phyloP scores from a whole-genome alignment of 768 basidiomycete genomes.

The Galerina sulciceps region DNA sequence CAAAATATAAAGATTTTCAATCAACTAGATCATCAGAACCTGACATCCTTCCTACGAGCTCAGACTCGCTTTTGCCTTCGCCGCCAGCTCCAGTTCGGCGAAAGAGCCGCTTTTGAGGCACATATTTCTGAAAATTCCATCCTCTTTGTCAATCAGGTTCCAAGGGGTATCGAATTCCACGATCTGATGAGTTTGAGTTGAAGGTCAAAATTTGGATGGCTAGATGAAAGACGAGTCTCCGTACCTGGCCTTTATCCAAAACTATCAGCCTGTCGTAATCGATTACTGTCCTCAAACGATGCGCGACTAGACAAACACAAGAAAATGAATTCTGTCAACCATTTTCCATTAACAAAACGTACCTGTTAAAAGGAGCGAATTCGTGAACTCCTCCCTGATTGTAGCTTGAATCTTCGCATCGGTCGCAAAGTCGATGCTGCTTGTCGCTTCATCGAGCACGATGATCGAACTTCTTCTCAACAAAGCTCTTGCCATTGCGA shows the following conservation, averaged over 20 bases:
- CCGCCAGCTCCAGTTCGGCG: conserved; percentile 60
- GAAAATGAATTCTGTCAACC: too few relatives aligned
- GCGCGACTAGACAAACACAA: conserved; percentile 53
- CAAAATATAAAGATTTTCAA: too few relatives aligned
- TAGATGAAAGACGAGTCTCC: conserved; percentile 1
- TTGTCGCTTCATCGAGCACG: conserved; percentile 83
- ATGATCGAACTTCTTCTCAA: conserved; percentile 75
- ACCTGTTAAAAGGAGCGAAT: conserved; percentile 77
- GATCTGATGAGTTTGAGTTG: conserved; percentile 32
- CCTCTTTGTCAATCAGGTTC: conserved; percentile 64
- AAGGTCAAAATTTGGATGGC: background rate
- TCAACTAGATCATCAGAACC: too few relatives aligned
- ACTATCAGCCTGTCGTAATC: conserved; percentile 84
- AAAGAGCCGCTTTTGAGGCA: conserved; percentile 74
- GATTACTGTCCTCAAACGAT: conserved; percentile 77
- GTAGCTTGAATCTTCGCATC: conserved; percentile 91
- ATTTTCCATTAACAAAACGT: conserved; percentile 21
- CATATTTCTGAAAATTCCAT: conserved; percentile 72
- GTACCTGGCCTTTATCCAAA: conserved; percentile 67
- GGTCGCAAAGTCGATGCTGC: conserved; percentile 86
- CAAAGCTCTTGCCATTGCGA: conserved; percentile 85
- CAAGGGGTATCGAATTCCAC: conserved; percentile 76
- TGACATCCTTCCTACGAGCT: too few relatives aligned
- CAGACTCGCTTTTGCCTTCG: conserved; percentile 44
- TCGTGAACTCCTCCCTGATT: conserved; percentile 84